Evolutionary conservation across 768 basidiomycete species (phyloP), one percentile per base, ranked within the genome.

Genomic region (Vararia minispora): DNA sequence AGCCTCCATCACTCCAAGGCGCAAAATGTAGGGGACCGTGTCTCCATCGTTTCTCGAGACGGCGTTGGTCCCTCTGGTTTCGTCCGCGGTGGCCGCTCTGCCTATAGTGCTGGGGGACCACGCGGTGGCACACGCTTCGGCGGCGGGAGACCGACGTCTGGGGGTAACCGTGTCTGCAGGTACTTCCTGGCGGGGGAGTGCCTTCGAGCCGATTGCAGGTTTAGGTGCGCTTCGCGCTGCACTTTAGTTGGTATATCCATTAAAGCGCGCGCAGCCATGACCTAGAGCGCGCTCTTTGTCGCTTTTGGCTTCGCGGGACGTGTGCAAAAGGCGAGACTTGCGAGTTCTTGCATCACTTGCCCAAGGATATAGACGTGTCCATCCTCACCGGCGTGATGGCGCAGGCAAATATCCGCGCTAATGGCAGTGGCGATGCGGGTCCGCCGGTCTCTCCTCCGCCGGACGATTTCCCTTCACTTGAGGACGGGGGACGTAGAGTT

Each of bases 181-280:
- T 98, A 98, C 57, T 99, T 91, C 62, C 73, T 99, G 18, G 87
- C 89, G 6, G 95, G 95, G 12, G 92, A 97, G 59, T 99, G 95
- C 54, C 63, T 97, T 41, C 65, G 95, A 33, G 87, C 91, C 29
- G 95, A 99, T 63, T 98, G 95, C 62, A 78, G 94, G 40, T 99
- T 98, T 67, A 97, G 90, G 94, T 94, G 49, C 47, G 75, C n/a
- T 54, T 28, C 20, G 18, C 39, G 17, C 27, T 26, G 32, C 14
- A 17, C n/a, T n/a, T n/a, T n/a, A n/a, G n/a, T n/a, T n/a, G n/a
- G n/a, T n/a, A n/a, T n/a, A n/a, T n/a, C n/a, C n/a, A n/a, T n/a
- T n/a, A n/a, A n/a, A n/a, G n/a, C n/a, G n/a, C n/a, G 39, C 48
- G 3, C 48, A 95, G 92, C 50, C 92, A 95, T 55, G 92, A 97